Evolutionary conservation across 1,284 basidiomycete species (phyloP).

Genomic region (Ceratobasidium sp.): DNA sequence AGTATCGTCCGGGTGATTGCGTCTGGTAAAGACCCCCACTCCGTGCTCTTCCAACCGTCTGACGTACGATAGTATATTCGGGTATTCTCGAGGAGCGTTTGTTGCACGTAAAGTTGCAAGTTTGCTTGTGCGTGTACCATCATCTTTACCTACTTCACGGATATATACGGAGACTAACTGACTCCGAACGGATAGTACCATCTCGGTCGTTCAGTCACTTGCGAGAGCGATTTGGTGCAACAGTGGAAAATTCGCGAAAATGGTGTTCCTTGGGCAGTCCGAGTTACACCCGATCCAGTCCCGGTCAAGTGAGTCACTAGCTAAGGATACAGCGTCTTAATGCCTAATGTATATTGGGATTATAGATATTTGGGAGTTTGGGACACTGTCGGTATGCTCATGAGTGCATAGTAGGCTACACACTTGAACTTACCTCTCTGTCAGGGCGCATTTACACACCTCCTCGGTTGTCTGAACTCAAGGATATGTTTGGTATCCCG

Average conservation of each 20-base stretch:
- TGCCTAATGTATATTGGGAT: neutral
- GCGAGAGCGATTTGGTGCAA: slow-evolving; percentile 9
- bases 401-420: too few relatives aligned
- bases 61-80: slow-evolving; percentile 23
- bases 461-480: neutral
- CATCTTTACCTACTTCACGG: too few relatives aligned
- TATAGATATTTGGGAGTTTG: slow-evolving; percentile 33
- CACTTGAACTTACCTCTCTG: too few relatives aligned
- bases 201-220: slow-evolving; percentile 20
- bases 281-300: neutral
- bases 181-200: too few relatives aligned
- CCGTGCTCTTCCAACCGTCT: neutral
- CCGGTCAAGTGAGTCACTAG: slow-evolving; percentile 23
- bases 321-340: neutral
- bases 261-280: slow-evolving; percentile 2
- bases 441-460: slow-evolving; percentile 18
- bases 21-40: slow-evolving; percentile 8
- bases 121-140: slow-evolving; percentile 39
- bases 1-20: slow-evolving; percentile 22
- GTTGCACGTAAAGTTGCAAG: slow-evolving; percentile 47
- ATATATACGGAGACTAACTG: too few relatives aligned
- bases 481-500: slow-evolving; percentile 11
- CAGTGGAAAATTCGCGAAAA: slow-evolving; percentile 32
- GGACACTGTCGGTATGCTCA: slow-evolving; percentile 42
- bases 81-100: slow-evolving; percentile 46